Percentiles rank a stretch among this genome's conserved stretches.
These are phyloP conservation scores for Fragaria iinumae DNA, from an alignment of 306 rosid species.

Conservation along the genomic window DNA sequence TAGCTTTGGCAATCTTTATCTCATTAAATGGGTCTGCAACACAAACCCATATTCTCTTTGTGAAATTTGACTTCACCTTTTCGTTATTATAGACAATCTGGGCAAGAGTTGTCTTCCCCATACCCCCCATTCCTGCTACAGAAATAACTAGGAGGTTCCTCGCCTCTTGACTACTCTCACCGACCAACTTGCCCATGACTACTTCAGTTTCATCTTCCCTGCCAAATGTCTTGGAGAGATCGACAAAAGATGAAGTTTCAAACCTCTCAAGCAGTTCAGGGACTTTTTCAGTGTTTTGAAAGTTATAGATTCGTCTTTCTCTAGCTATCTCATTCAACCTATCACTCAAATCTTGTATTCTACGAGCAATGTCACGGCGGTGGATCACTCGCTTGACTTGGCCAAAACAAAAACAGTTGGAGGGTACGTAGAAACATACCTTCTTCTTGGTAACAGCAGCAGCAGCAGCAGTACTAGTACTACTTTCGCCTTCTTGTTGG, in stretches of 20 bases:
- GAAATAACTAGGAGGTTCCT: too few species aligned
- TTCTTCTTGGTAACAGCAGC: not conserved
- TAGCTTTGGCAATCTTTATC: constrained; percentile 13
- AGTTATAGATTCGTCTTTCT: not conserved
- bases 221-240: not conserved
- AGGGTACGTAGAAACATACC: constrained; percentile 5
- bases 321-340: not conserved
- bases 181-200: not conserved
- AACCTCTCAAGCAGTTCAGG: not conserved
- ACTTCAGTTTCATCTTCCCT: not conserved
- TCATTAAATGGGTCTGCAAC: constrained; percentile 21
- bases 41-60: constrained; percentile 15
- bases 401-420: not conserved
- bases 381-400: not conserved
- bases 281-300: not conserved
- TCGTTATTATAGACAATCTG: constrained; percentile 17
- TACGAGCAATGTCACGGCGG: constrained; percentile 6
- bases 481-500: not conserved
- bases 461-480: too few species aligned
- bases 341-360: not conserved
- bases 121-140: too few species aligned
- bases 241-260: constrained; percentile 10
- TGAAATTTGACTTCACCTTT: not conserved
- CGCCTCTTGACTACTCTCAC: too few species aligned
- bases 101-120: constrained; percentile 11